These are phyloP conservation scores for Thermothelomyces thermophilus DNA, from an alignment of 2,329 filamentous ascomycete genomes.

Conservation along the genomic window DNA sequence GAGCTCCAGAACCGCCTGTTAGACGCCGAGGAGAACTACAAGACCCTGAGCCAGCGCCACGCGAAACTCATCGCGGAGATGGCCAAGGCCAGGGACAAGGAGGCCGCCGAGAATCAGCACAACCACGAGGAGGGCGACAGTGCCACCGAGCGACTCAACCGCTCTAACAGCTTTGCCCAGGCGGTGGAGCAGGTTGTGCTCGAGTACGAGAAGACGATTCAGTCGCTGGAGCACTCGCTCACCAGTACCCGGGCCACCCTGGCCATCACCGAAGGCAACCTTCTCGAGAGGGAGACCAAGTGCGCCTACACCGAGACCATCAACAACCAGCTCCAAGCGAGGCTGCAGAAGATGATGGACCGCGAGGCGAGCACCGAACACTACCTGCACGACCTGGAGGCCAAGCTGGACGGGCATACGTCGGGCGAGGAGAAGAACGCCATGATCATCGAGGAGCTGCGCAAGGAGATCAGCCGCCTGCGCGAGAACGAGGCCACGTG, in stretches of 20 bases:
- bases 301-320: slow-evolving; percentile 90
- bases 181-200: slow-evolving; percentile 93
- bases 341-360: slow-evolving; percentile 88
- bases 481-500: slow-evolving; percentile 84
- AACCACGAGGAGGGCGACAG: slow-evolving; percentile 64
- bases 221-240: slow-evolving; percentile 83
- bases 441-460: slow-evolving; percentile 75
- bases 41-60: slow-evolving; percentile 80
- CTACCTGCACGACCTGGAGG: slow-evolving; percentile 87
- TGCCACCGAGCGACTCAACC: slow-evolving; percentile 80
- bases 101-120: slow-evolving; percentile 51
- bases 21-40: slow-evolving; percentile 92
- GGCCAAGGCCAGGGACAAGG: slow-evolving; percentile 72
- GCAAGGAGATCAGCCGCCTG: slow-evolving; percentile 82
- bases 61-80: slow-evolving; percentile 94
- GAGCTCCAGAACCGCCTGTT: slow-evolving; percentile 92
- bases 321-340: slow-evolving; percentile 79
- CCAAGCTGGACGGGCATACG: slow-evolving; percentile 82
- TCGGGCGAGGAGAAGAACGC: slow-evolving; percentile 90
- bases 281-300: slow-evolving; percentile 90
- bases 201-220: slow-evolving; percentile 98
- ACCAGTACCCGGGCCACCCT: slow-evolving; percentile 80
- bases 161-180: slow-evolving; percentile 92
- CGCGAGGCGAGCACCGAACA: slow-evolving; percentile 86
- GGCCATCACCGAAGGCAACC: slow-evolving; percentile 73